phyloP scores from a whole-genome alignment of 1,284 basidiomycete species.

The Caloboletus firmus region DNA sequence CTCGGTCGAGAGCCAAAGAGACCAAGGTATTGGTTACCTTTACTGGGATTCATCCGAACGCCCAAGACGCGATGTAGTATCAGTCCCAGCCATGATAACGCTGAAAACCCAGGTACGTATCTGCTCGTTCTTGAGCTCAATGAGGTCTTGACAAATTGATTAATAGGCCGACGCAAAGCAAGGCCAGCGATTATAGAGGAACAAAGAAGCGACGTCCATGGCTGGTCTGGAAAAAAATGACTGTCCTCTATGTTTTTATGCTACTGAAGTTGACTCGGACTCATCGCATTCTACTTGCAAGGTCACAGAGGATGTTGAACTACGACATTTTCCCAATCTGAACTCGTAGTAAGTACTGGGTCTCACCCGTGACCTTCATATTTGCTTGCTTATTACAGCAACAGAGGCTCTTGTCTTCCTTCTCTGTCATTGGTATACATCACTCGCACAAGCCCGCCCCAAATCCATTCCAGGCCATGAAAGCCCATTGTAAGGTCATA shows the following conservation, averaged over 20 bases:
- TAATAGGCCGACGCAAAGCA: not conserved
- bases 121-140: not conserved
- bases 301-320: not conserved
- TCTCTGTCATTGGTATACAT: too few relatives aligned
- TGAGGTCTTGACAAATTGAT: not conserved
- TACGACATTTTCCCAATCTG: not conserved
- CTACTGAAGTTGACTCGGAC: not conserved
- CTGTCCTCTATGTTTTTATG: not conserved
- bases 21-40: not conserved
- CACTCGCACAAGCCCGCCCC: too few relatives aligned
- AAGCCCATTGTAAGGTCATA: too few relatives aligned
- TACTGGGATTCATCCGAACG: not conserved
- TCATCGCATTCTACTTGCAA: not conserved
- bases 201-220: not conserved
- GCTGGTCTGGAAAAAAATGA: not conserved
- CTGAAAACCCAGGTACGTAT: not conserved
- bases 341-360: too few relatives aligned
- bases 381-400: too few relatives aligned
- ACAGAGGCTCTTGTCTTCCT: too few relatives aligned
- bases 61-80: not conserved
- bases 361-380: too few relatives aligned
- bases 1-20: not conserved
- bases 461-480: too few relatives aligned
- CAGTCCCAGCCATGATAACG: too few relatives aligned
- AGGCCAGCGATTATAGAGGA: not conserved